Base-by-base conservation (phyloP, 306 rosid species). In the Rosa lucieae region DNA sequence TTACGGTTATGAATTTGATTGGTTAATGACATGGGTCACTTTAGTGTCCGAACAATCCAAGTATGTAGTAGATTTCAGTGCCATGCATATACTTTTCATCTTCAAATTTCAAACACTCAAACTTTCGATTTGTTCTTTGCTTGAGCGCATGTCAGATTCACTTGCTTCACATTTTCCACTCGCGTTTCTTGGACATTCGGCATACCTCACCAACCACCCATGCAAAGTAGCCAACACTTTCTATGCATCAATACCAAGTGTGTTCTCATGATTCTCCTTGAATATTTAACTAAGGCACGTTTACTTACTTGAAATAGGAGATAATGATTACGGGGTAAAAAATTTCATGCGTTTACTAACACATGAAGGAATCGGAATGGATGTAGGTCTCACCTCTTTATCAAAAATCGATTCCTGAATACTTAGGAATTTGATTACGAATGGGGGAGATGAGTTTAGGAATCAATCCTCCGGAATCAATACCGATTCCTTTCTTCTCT, bases 21-120 rank as follows among this genome's bases (percentile, higher is more conserved):
- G 48, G 14, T 35, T 47, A 5, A 32, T 73, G 18, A 52, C 49
- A 26, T 14, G 72, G 98, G 98, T 48, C 98, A 91, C 87, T 93
- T 93, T 59, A 91, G 70, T 55, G 89, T 91, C 8, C 82, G 84
- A 65, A 85, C 98, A 8, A 82, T 93, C 75, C 98, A 91, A 80
- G 94, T 89, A 77, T 87, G 89, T 23, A 23, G 20, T 18, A 29
- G 26, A 12, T 12, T 23, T 21, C 1, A 21, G 67, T 32, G 7
- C 65, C 55, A 70, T 70, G 17, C 32, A 67, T 35, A 8, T 13
- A 8, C 23, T 43, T 8, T 44, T 9, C 1, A 72, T 29, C 9
- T 40, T 56, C 51, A 26, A 12, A n/a, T 70, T 18, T 44, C 47
- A 44, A 23, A 59, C 5, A 21, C 35, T 21, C 11, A 58, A 56